Evolutionary conservation across 768 basidiomycete species (phyloP).

Genomic region (Boletus rubroflammeus): DNA sequence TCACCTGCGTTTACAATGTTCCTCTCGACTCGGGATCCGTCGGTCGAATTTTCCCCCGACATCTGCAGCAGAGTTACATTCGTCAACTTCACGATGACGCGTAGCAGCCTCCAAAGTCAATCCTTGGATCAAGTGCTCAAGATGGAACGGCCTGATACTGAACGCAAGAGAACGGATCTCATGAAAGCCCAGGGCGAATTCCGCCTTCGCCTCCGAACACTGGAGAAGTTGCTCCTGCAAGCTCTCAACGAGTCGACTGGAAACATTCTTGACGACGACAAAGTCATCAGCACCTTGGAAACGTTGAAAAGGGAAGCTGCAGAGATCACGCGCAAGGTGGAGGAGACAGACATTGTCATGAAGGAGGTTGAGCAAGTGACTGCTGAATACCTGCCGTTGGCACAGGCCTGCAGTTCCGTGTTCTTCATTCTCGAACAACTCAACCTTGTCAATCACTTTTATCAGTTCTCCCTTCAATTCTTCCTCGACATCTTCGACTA

Average conservation of each 20-base stretch:
- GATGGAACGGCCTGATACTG: slow-evolving; percentile 94
- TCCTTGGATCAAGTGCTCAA: slow-evolving; percentile 96
- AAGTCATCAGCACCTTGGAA: slow-evolving; percentile 94
- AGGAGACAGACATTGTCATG: slow-evolving; percentile 96
- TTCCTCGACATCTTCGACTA: slow-evolving; percentile 99
- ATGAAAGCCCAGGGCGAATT: slow-evolving; percentile 99
- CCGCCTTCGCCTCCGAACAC: slow-evolving; percentile 83
- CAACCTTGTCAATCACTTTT: slow-evolving; percentile 93
- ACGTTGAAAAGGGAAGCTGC: slow-evolving; percentile 95
- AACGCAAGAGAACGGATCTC: slow-evolving; percentile 90
- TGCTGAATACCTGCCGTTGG: slow-evolving; percentile 88
- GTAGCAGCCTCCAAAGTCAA: slow-evolving; percentile 97
- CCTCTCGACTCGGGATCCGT: slow-evolving; percentile 94
- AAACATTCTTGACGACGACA: slow-evolving; percentile 98
- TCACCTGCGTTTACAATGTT: slow-evolving; percentile 99
- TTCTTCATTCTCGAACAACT: slow-evolving; percentile 98
- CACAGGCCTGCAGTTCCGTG: slow-evolving; percentile 92
- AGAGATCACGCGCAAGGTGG: slow-evolving; percentile 92
- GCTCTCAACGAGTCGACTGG: slow-evolving; percentile 96
- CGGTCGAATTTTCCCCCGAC: slow-evolving; percentile 96
- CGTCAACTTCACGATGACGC: slow-evolving; percentile 98
- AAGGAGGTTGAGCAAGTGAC: slow-evolving; percentile 95
- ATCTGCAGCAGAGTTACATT: slow-evolving; percentile 97
- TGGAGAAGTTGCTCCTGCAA: slow-evolving; percentile 90
- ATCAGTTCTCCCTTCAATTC: slow-evolving; percentile 95